Percentiles rank a stretch among this genome's conserved stretches.
Evolutionary conservation across 495 filamentous ascomycete genomes (phyloP).

Genomic region (Pyrenula massariospora): DNA sequence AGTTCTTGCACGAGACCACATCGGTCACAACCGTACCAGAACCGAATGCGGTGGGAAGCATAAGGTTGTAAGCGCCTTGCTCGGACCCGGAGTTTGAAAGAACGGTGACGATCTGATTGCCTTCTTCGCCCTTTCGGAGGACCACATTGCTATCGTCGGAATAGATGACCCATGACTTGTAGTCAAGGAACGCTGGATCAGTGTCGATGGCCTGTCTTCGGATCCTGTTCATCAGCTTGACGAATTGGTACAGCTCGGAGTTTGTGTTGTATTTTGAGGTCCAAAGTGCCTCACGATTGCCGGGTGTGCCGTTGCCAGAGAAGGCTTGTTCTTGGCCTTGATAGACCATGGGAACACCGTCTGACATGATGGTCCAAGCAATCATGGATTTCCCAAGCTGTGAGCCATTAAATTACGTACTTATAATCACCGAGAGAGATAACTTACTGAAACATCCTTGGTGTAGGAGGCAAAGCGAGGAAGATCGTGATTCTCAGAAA

Average conservation of each 20-base stretch:
- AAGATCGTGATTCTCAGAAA: slow-evolving; percentile 72
- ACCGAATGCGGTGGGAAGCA: slow-evolving; percentile 27
- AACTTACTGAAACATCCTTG: slow-evolving; percentile 27
- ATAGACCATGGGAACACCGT: slow-evolving; percentile 54
- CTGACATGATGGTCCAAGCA: slow-evolving; percentile 58
- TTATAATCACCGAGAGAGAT: background rate
- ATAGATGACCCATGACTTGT: slow-evolving; percentile 38
- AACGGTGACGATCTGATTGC: slow-evolving; percentile 43
- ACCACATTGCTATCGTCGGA: slow-evolving; percentile 43
- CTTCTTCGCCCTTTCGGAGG: slow-evolving; percentile 48
- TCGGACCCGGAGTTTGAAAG: slow-evolving; percentile 42
- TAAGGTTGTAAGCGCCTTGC: slow-evolving; percentile 29
- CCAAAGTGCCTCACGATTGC: slow-evolving; percentile 70
- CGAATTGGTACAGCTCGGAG: slow-evolving; percentile 47
- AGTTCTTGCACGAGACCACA: slow-evolving; percentile 33
- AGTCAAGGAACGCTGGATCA: slow-evolving; percentile 34
- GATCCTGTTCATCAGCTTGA: slow-evolving; percentile 45
- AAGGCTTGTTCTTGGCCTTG: slow-evolving; percentile 67
- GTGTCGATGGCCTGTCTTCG: slow-evolving; percentile 40
- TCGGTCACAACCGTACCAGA: slow-evolving; percentile 27
- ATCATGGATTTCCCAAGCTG: slow-evolving; percentile 55
- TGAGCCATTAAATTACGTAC: background rate
- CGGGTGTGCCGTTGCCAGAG: slow-evolving; percentile 41
- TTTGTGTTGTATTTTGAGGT: slow-evolving; percentile 47
- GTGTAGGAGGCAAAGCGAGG: slow-evolving; percentile 43